Conservation (phyloP, 2,329 filamentous ascomycete species). For the Pleurostoma richardsiae region DNA sequence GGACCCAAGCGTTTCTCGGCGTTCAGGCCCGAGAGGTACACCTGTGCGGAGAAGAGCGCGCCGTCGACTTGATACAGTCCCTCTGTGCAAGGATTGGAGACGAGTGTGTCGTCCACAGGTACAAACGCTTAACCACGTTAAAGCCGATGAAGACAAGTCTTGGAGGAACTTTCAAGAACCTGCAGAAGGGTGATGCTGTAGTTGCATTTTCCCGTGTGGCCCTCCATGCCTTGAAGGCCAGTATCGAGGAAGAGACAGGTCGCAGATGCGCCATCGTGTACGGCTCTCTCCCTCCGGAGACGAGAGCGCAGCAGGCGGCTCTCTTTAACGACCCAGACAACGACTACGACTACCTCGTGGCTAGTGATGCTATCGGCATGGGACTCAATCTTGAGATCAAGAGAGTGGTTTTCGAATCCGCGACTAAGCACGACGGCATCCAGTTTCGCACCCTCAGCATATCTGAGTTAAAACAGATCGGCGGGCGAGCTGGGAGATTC, state of each 20-base stretch:
- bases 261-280: slow-evolving; percentile 89
- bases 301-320: slow-evolving; percentile 81
- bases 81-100: slow-evolving; percentile 79
- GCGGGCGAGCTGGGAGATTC: slow-evolving; percentile 84
- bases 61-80: slow-evolving; percentile 71
- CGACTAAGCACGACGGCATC: slow-evolving; percentile 65
- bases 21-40: slow-evolving; percentile 86
- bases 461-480: slow-evolving; percentile 91
- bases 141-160: slow-evolving; percentile 61
- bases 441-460: slow-evolving; percentile 54
- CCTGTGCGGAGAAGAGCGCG: slow-evolving; percentile 84
- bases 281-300: slow-evolving; percentile 86
- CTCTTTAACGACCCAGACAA: slow-evolving; percentile 95
- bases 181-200: slow-evolving; percentile 86
- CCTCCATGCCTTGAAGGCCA: slow-evolving; percentile 73
- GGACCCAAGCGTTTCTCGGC: slow-evolving; percentile 87
- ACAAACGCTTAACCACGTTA: slow-evolving; percentile 77
- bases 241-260: slow-evolving; percentile 72
- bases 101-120: slow-evolving; percentile 73
- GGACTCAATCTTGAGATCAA: slow-evolving; percentile 90
- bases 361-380: slow-evolving; percentile 96
- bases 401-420: slow-evolving; percentile 80
- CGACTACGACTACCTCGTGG: slow-evolving; percentile 90
- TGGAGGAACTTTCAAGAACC: slow-evolving; percentile 54
- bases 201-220: slow-evolving; percentile 79